Base-by-base conservation (phyloP, 257 asterid genomes). In the Marsdenia floribunda region DNA sequence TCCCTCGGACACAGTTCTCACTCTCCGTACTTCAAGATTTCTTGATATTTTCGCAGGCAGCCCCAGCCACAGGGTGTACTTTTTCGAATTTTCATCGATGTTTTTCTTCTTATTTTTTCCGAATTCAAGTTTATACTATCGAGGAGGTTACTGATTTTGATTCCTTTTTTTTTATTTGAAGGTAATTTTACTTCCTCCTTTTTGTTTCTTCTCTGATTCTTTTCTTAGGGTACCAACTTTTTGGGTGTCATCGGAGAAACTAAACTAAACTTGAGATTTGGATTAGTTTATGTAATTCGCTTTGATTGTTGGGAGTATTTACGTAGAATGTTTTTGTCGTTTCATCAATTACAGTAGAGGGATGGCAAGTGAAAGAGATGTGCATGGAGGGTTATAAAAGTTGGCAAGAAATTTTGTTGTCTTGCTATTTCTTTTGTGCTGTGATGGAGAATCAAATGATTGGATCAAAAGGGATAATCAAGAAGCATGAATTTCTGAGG, bases 401-500 rank as follows among this genome's bases (percentile, higher is more conserved):
- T 54, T 33, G 40, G 73, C 10, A 35, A 50, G 42, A 68, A 44
- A 42, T 64, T 58, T 55, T 66, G 61, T 22, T 2, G 13, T 58
- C 52, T 58, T 47, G 58, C 40, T 50, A 44, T 44, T 58, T 52
- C 75, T 7, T 75, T 79, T 79, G 65, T 84, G 70, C 76, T 73
- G 74, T 47, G 64, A 83, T 85, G 88, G 93, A 85, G 80, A 73
- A 83, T 80, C 71, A 70, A 13, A 74, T 76, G 70, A 70, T 91
- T 40, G 97, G 97, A 75, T 80, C 89, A 21, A 89, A 81, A 67
- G 92, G 92, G 73, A 58, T 84, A 60, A 84, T 92, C 67, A 87
- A 85, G 76, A 89, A 85, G 86, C 83, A 82, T 18, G 99, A 92
- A 82, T 74, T 94, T 71, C 88, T 94, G 38, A 88, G 96, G 54